Percentiles rank a stretch among this genome's conserved stretches.
These are phyloP conservation scores for Babesia sp. DNA, from an alignment of 169 alveolate species.

Conservation along the genomic window DNA sequence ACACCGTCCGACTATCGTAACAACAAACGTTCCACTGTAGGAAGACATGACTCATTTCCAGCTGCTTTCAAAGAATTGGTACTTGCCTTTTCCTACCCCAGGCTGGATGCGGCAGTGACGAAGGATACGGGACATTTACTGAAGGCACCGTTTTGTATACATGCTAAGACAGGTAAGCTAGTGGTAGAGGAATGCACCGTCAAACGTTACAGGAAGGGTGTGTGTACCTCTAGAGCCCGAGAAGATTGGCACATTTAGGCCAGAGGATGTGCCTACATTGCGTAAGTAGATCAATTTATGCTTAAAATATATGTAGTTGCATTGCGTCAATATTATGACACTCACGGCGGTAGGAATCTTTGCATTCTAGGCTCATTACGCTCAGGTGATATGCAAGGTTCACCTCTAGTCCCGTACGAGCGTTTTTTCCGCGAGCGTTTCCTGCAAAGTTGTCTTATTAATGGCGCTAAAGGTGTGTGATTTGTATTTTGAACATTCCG, in stretches of 20 bases:
- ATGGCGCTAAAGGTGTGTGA: slow-evolving; percentile 31
- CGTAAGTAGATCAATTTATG: slow-evolving; percentile 46
- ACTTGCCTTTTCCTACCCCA: slow-evolving; percentile 63
- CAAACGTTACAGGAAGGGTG: slow-evolving; percentile 74
- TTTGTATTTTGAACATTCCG: neutral
- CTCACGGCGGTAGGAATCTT: slow-evolving; percentile 15
- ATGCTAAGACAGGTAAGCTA: slow-evolving; percentile 84
- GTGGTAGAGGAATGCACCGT: slow-evolving; percentile 71
- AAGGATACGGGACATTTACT: slow-evolving; percentile 87
- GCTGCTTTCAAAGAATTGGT: slow-evolving; percentile 61
- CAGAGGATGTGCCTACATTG: slow-evolving; percentile 82
- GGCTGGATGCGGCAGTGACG: slow-evolving; percentile 66
- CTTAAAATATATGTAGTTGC: neutral
- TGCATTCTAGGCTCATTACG: neutral
- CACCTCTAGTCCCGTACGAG: slow-evolving; percentile 50
- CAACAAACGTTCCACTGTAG: neutral
- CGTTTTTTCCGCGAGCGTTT: slow-evolving; percentile 55
- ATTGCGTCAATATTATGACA: slow-evolving; percentile 33
- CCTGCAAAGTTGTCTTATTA: slow-evolving; percentile 21
- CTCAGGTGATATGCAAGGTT: slow-evolving; percentile 48
- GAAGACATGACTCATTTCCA: slow-evolving; percentile 33
- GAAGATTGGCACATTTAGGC: slow-evolving; percentile 70
- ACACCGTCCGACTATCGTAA: slow-evolving; percentile 44
- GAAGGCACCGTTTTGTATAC: slow-evolving; percentile 90
- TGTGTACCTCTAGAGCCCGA: slow-evolving; percentile 81